Evolutionary conservation across 1,284 basidiomycete genomes (phyloP).

Genomic region (Melampsora abietis-canadensis): DNA sequence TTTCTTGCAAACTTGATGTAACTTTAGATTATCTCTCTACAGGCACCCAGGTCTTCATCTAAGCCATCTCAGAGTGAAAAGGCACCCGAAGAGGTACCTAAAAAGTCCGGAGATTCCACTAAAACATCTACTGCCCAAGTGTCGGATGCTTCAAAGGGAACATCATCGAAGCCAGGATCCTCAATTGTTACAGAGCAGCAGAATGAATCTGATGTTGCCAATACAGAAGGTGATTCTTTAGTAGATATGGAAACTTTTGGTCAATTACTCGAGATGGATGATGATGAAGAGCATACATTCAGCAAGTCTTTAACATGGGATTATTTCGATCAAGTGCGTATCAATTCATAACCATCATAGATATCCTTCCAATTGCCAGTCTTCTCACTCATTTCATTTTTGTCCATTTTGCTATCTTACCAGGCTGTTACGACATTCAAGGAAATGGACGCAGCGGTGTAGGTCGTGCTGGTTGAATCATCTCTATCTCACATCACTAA

Average conservation of each 20-base stretch:
- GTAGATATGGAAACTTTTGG: conserved; percentile 76
- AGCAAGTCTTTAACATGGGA: conserved; percentile 71
- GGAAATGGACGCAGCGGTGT: conserved; percentile 76
- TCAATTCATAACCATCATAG: neutral
- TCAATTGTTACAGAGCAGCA: neutral
- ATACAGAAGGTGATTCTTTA: conserved; percentile 65
- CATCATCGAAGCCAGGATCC: neutral
- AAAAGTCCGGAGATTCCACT: neutral
- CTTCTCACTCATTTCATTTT: neutral
- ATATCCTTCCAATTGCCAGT: neutral
- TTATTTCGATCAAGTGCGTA: conserved; percentile 62
- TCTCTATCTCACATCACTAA: neutral
- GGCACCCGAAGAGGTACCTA: neutral
- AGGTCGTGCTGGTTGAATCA: conserved; percentile 52
- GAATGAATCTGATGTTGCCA: conserved; percentile 52
- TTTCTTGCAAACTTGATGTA: neutral
- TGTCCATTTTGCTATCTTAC: neutral
- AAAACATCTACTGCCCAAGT: neutral
- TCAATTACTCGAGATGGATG: conserved; percentile 87
- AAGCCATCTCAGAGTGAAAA: neutral
- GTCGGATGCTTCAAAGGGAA: neutral
- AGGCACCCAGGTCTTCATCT: neutral
- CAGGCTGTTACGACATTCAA: conserved; percentile 72
- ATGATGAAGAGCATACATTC: conserved; percentile 71
- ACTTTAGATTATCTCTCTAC: neutral